These are phyloP conservation scores for Eleusine coracana DNA, from an alignment of 176 grass and related monocot genomes.

Conservation along the genomic window DNA sequence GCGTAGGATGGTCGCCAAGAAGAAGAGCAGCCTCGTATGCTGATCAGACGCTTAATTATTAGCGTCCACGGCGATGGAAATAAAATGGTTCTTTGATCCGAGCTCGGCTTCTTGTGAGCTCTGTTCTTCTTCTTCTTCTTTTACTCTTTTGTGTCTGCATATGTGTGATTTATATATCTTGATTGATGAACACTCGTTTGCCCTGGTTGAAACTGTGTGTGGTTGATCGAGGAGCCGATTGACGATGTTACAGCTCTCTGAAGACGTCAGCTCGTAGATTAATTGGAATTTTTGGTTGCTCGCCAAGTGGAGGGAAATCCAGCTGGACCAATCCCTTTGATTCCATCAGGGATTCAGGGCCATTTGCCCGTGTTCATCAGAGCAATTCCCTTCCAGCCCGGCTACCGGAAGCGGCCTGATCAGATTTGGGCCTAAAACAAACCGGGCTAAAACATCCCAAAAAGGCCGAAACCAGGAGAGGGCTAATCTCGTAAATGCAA, in stretches of 20 bases:
- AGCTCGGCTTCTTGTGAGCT: not conserved
- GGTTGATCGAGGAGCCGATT: too few relatives aligned
- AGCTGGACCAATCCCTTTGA: too few relatives aligned
- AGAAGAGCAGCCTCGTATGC: conserved; percentile 67
- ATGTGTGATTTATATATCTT: not conserved
- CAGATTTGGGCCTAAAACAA: not conserved
- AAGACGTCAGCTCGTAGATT: too few relatives aligned
- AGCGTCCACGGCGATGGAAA: not conserved
- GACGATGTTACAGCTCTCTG: too few relatives aligned
- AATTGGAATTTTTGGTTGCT: too few relatives aligned
- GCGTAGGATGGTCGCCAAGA: conserved; percentile 63
- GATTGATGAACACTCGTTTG: not conserved
- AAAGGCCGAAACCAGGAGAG: not conserved
- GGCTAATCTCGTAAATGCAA: not conserved
- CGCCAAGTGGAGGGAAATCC: too few relatives aligned
- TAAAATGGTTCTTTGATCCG: not conserved
- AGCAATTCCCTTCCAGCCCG: too few relatives aligned
- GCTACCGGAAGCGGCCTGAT: not conserved
- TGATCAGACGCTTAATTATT: not conserved
- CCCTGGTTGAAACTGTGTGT: not conserved
- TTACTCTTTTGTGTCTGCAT: too few relatives aligned
- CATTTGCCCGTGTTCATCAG: too few relatives aligned
- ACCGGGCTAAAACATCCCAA: not conserved
- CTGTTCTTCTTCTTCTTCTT: not conserved
- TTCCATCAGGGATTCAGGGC: too few relatives aligned